These are phyloP conservation scores for Exophiala oligosperma DNA, from an alignment of 2,329 filamentous ascomycete species.

Conservation along the genomic window DNA sequence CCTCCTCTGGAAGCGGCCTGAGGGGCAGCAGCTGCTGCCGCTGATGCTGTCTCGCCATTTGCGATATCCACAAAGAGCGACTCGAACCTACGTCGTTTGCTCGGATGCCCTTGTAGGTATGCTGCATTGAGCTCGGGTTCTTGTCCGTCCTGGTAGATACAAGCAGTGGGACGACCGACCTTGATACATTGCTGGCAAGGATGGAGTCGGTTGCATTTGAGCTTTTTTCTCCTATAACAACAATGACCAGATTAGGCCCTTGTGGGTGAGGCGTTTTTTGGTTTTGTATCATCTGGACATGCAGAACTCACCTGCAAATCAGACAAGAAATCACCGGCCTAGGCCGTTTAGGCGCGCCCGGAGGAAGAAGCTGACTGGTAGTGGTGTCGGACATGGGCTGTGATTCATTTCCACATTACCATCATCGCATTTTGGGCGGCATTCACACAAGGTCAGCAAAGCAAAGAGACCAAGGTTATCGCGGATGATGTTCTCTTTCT, in stretches of 20 bases:
- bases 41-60: background rate
- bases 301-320: constrained; percentile 34
- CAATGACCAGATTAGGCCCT: no score
- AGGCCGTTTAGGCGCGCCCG: constrained; percentile 17
- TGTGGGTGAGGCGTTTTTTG: no score
- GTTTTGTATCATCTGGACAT: no score
- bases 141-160: constrained; percentile 26
- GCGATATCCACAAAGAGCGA: background rate
- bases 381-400: constrained; percentile 5
- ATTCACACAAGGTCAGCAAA: no score
- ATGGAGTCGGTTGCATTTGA: constrained; percentile 55
- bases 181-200: constrained; percentile 54
- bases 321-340: constrained; percentile 39
- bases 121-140: constrained; percentile 18
- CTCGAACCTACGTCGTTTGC: constrained; percentile 16
- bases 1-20: background rate
- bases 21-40: no score
- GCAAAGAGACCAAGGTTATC: no score
- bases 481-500: no score
- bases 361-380: background rate
- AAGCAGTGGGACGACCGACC: constrained; percentile 18
- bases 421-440: background rate
- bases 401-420: background rate
- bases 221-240: constrained; percentile 43
- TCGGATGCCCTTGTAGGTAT: background rate